Base-by-base conservation (phyloP, 2,329 filamentous ascomycete genomes). In the Ascomycota sp. region DNA sequence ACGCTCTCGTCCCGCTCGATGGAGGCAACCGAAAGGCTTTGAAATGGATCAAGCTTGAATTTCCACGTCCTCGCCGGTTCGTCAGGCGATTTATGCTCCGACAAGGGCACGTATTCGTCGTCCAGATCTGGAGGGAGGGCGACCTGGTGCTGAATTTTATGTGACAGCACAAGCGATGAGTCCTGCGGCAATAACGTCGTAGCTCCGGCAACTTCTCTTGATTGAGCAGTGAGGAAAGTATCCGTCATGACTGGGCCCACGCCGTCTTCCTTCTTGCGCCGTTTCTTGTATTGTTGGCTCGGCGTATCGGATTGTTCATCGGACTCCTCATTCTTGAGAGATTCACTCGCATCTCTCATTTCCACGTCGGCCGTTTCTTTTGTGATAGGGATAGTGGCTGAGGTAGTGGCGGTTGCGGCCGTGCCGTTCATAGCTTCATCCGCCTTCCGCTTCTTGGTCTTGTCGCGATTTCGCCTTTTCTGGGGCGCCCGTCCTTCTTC, bases 131-230 rank as follows among this genome's bases (percentile, higher is more conserved):
- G 85, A 3, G 89, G 89, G 13, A 98, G 63, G 9, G 89, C 81
- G 41, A 95, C 89, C 56, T 98, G 86, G 62, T 98, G 89, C 54
- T 92, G 85, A 43, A 98, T 92, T 58, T 98, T 93, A 59, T 98
- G 91, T 28, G 82, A 86, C 30, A 98, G 57, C 15, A 92, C 75
- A 20, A 98, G 70, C 5, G 76, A 70, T 28, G 71, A 61, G 20
- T 83, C 77, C 38, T 70, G 50, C 61, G 63, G 39, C 11, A 65
- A 58, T 32, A 73, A 63, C 7, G 80, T 83, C 21, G 75, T 71
- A 5, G 81, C 76, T 19, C 75, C 77, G 15, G 78, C 81, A 24
- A 98, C 68, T 53, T 95, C 81, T 61, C 86, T 69, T 38, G 85
- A 91, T 55, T 93, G 75, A 46, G 89, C 85, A 9, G 89, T 95